Percentiles rank a stretch among this genome's conserved stretches.
Conservation (phyloP, 805 yeast species). For the Saccharomycopsis sp. region DNA sequence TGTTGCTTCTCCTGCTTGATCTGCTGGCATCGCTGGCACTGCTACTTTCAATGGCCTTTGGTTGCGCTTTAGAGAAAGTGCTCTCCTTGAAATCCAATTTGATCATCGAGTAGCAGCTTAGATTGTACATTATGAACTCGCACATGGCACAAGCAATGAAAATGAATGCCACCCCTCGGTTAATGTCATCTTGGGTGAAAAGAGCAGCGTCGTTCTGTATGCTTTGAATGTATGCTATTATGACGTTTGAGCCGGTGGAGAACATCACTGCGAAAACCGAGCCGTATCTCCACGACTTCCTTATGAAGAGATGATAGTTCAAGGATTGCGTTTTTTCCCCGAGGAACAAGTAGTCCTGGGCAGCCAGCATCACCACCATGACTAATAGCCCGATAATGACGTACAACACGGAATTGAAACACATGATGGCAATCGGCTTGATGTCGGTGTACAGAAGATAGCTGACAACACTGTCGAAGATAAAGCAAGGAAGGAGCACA, state of each 20-base stretch:
- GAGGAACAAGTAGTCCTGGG: background rate
- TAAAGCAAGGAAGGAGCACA: conserved; percentile 64
- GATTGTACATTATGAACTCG: conserved; percentile 57
- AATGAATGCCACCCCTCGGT: conserved; percentile 73
- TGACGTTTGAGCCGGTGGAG: conserved; percentile 74
- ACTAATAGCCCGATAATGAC: conserved; percentile 37
- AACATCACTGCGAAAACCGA: conserved; percentile 61
- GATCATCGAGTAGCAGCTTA: conserved; percentile 66
- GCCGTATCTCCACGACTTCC: conserved; percentile 63
- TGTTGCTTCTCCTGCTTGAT: too few species aligned
- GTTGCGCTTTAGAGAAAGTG: background rate
- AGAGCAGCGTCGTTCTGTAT: conserved; percentile 46
- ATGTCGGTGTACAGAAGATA: conserved; percentile 62
- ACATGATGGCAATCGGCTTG: conserved; percentile 56
- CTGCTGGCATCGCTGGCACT: too few species aligned
- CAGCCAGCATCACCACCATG: background rate
- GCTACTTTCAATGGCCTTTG: background rate
- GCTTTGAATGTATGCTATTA: conserved; percentile 73
- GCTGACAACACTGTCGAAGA: conserved; percentile 61
- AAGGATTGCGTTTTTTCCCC: too few species aligned
- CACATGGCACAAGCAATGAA: conserved; percentile 66
- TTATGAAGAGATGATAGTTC: too few species aligned
- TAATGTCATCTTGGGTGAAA: conserved; percentile 50
- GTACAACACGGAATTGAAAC: conserved; percentile 37
- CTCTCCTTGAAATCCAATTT: conserved; percentile 49